phyloP scores from a whole-genome alignment of 345 rosid genomes.

The Heritiera littoralis region DNA sequence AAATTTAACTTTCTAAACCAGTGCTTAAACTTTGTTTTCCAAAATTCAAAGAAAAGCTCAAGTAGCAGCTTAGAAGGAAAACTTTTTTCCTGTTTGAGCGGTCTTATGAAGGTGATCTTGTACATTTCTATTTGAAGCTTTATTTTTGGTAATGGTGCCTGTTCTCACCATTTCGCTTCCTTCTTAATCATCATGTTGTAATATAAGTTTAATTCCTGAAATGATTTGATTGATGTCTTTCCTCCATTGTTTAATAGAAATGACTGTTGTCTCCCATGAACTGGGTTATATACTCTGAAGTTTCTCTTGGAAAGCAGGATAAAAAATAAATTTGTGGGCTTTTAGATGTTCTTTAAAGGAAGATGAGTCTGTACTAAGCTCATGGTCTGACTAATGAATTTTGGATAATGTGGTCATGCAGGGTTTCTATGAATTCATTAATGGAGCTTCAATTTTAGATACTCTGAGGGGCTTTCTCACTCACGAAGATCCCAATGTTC shows the following conservation, averaged over 20 bases:
- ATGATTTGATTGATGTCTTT: neutral
- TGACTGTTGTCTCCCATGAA: neutral
- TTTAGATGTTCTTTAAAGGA: neutral
- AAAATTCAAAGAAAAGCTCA: constrained; percentile 3
- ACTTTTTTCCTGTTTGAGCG: neutral
- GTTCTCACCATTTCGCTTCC: neutral
- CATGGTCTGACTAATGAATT: constrained; percentile 16
- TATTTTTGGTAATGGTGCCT: neutral
- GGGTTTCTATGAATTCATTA: constrained; percentile 86
- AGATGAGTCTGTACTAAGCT: neutral
- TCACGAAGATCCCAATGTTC: constrained; percentile 80
- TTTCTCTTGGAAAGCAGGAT: neutral
- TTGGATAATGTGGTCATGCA: constrained; percentile 39
- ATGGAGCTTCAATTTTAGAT: constrained; percentile 72
- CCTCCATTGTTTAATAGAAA: neutral
- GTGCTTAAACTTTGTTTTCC: neutral
- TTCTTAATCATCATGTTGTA: neutral
- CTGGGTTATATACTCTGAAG: neutral
- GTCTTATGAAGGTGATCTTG: neutral
- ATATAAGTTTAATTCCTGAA: neutral
- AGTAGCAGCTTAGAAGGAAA: neutral
- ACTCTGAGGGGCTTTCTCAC: constrained; percentile 62
- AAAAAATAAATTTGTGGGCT: neutral
- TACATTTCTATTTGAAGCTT: neutral
- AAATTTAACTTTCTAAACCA: constrained; percentile 12